A percentile compares a stretch with the other conserved stretches of the same genome.
These are phyloP conservation scores for Verticillium dahliae DNA, from an alignment of 2,329 filamentous ascomycete genomes.

Conservation along the genomic window DNA sequence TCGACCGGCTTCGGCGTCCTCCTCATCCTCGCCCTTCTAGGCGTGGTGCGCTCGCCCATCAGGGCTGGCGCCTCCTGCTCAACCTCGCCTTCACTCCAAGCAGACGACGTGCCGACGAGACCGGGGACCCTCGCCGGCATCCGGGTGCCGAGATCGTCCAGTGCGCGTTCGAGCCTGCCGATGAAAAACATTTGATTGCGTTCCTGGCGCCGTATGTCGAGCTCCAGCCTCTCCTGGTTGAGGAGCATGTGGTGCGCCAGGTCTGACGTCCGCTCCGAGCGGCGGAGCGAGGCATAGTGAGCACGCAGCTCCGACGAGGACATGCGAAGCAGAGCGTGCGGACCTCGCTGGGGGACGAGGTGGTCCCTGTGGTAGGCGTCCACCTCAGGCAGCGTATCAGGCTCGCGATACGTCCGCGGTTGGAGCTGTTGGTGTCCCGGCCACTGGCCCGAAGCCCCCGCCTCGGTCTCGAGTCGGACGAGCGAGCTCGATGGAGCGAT, in stretches of 20 bases:
- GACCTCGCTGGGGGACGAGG: neutral
- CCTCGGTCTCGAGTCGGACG: neutral
- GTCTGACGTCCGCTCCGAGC: constrained; percentile 3
- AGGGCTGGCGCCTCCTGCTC: neutral
- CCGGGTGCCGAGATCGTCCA: neutral
- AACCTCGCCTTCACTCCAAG: neutral
- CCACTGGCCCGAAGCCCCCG: neutral
- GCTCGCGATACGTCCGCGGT: neutral
- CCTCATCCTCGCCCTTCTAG: neutral
- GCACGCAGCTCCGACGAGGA: constrained; percentile 7
- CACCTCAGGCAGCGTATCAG: neutral
- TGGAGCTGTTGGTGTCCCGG: neutral
- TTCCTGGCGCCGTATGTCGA: constrained; percentile 10
- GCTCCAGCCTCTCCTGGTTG: constrained; percentile 10
- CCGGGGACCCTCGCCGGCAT: neutral
- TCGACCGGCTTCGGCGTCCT: neutral
- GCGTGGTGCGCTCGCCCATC: neutral
- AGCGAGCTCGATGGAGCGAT: neutral
- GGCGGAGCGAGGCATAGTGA: constrained; percentile 9
- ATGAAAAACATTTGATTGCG: constrained; percentile 10
- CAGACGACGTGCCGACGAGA: neutral
- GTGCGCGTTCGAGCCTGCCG: constrained; percentile 4
- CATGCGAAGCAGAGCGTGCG: constrained; percentile 1
- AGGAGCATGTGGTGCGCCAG: constrained; percentile 11
- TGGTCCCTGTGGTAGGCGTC: neutral